Conservation (phyloP, 2,329 filamentous ascomycete species). For the Fusarium palustre region DNA sequence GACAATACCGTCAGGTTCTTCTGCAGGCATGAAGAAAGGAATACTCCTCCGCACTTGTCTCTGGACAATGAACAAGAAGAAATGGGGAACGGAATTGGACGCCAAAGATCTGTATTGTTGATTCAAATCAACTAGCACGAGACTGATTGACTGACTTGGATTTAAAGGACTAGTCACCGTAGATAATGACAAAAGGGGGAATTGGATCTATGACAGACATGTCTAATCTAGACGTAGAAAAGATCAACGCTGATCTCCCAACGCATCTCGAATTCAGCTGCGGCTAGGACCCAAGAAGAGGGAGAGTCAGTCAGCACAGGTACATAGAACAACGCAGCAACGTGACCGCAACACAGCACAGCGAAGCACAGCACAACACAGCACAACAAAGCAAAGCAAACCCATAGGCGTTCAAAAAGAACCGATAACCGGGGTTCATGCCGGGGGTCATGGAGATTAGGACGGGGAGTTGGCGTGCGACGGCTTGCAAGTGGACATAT, state of each 20-base stretch:
- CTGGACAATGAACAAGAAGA: slow-evolving; percentile 12
- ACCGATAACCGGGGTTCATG: slow-evolving; percentile 16
- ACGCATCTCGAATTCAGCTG: slow-evolving; percentile 7
- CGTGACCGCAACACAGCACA: not conserved
- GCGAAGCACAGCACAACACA: not conserved
- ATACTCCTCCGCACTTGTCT: slow-evolving; percentile 24
- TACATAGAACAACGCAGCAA: not conserved
- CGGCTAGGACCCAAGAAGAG: slow-evolving; percentile 1
- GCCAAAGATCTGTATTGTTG: not conserved
- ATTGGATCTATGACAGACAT: slow-evolving; percentile 22
- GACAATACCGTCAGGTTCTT: not conserved
- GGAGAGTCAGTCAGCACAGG: not conserved
- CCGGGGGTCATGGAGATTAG: slow-evolving; percentile 34
- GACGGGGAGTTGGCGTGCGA: slow-evolving; percentile 38
- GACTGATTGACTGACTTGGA: slow-evolving; percentile 6
- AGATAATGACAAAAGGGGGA: slow-evolving; percentile 21
- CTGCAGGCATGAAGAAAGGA: slow-evolving; percentile 14
- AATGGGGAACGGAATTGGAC: slow-evolving; percentile 15
- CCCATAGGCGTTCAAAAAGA: slow-evolving; percentile 7
- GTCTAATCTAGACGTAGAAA: slow-evolving; percentile 28
- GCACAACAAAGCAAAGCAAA: slow-evolving; percentile 6
- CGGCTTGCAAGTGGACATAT: slow-evolving; percentile 31
- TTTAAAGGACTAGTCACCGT: not conserved
- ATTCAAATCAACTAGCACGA: slow-evolving; percentile 16
- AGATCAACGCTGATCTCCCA: slow-evolving; percentile 23